Evolutionary conservation across 441 rosid genomes (phyloP).

Genomic region (Syzygium syzygioides): DNA sequence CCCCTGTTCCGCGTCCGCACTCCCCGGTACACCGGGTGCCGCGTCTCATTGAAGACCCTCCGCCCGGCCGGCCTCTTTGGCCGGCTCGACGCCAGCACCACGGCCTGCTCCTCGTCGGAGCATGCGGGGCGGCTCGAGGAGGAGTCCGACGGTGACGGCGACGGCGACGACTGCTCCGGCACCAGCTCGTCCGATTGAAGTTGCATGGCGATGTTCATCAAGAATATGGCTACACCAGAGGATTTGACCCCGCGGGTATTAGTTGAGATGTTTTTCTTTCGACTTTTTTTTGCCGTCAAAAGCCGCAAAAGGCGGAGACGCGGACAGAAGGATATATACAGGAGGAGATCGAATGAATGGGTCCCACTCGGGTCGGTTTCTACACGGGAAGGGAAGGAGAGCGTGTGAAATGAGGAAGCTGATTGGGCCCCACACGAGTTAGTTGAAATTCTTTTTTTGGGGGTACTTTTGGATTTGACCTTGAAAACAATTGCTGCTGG

Average conservation of each 20-base stretch:
- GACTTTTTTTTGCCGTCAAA: rapidly evolving
- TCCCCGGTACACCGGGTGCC: constrained; percentile 15
- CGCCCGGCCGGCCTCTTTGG: constrained; percentile 4
- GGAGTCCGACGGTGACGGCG: background rate
- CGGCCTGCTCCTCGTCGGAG: background rate
- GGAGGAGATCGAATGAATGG: background rate
- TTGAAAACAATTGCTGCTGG: rapidly evolving
- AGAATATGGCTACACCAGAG: background rate
- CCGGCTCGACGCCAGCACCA: background rate
- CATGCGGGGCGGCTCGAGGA: background rate
- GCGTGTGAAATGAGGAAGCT: background rate
- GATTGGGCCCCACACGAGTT: background rate
- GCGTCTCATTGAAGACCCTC: constrained; percentile 12
- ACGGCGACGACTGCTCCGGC: background rate
- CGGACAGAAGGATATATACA: background rate
- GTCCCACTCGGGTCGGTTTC: background rate
- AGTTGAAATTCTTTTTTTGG: too few relatives aligned
- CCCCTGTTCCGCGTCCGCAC: constrained; percentile 6
- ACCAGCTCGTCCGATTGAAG: background rate
- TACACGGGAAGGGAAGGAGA: background rate
- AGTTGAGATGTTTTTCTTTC: background rate
- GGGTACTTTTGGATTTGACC: background rate
- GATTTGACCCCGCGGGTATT: background rate
- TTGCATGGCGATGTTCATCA: background rate
- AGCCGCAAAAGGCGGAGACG: background rate